Base-by-base conservation (phyloP, 1,139 yeast genomes). In the Wickerhamiella infanticola region DNA sequence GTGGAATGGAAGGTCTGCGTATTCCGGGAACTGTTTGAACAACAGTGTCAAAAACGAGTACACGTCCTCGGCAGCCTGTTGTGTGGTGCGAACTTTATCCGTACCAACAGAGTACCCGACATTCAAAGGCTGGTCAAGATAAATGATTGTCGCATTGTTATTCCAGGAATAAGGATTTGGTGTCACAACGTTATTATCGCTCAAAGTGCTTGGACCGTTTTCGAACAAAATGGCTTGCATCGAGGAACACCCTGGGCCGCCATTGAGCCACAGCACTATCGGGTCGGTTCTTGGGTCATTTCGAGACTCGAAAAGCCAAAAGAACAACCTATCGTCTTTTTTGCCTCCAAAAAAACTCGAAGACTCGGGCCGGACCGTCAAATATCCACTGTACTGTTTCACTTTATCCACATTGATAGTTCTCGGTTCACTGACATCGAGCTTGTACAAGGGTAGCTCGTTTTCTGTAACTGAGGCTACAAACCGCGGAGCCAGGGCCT, bases 341-440 rank as follows among this genome's bases (percentile, higher is more conserved):
- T 35, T 24, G 33, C 33, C 40, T 7, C 33, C 33, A 29, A 29
- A 29, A 11, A 29, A 29, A 2, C 33, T 29, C 7, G 7, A 11
- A 25, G 29, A 9, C 13, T 29, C 13, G 26, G 25, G 24, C n/a
- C 40, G 29, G 1, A 38, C 40, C 8, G 40, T 38, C 60, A 86
- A 72, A 63, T 86, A 86, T 47, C 96, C 96, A 39, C 93, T 75
- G 62, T 78, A 80, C 63, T 85, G 95, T 59, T 80, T 79, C 47
- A 63, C 66, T 39, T 69, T 67, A 63, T 85, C 95, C 50, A 85
- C 63, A 31, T 86, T 88, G 56, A 82, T 70, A 6, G 43, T 37
- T 24, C 46, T 24, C 0, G 65, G 65, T 31, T 47, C 49, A 23
- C 40, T 33, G 6, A 44, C 50, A 7, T 31, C 26, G n/a, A 50